These are phyloP conservation scores for Alternaria gaisen DNA, from an alignment of 2,329 filamentous ascomycete genomes.

Conservation along the genomic window DNA sequence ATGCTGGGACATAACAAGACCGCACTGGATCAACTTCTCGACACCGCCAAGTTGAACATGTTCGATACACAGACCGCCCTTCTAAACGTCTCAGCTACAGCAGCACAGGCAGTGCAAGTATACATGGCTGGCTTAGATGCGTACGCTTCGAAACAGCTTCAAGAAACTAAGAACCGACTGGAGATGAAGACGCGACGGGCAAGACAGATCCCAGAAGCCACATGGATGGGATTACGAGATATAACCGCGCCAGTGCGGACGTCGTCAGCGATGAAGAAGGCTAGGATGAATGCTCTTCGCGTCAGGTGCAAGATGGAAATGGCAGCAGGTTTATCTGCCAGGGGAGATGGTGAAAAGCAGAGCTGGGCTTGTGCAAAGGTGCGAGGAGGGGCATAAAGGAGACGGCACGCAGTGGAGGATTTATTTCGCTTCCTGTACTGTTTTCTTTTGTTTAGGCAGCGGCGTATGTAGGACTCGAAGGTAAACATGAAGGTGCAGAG, in stretches of 20 bases:
- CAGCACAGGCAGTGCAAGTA: constrained; percentile 23
- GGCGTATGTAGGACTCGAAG: constrained; percentile 25
- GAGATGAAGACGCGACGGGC: constrained; percentile 14
- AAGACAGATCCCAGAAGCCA: constrained; percentile 27
- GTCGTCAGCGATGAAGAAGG: constrained; percentile 37
- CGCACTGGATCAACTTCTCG: constrained; percentile 32
- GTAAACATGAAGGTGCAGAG: constrained; percentile 10
- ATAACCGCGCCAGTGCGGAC: constrained; percentile 39
- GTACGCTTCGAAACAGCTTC: constrained; percentile 12
- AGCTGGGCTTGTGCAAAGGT: constrained; percentile 37
- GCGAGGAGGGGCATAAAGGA: constrained; percentile 5
- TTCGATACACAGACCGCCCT: constrained; percentile 31
- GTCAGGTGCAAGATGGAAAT: constrained; percentile 39
- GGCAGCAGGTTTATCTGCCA: constrained; percentile 27
- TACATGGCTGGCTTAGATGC: constrained; percentile 14
- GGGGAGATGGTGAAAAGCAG: constrained; percentile 18
- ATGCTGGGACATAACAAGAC: constrained; percentile 45
- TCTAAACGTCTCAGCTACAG: constrained; percentile 29
- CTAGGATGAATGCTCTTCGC: constrained; percentile 42
- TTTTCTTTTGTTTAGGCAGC: constrained; percentile 24
- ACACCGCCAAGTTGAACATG: constrained; percentile 29
- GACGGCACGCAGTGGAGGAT: neutral
- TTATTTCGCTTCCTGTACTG: constrained; percentile 4
- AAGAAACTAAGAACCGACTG: constrained; percentile 20
- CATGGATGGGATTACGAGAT: constrained; percentile 34